A percentile compares a stretch with the other conserved stretches of the same genome.
Evolutionary conservation across 164 flowering plant genomes (phyloP).

Genomic region (Protea cynaroides): DNA sequence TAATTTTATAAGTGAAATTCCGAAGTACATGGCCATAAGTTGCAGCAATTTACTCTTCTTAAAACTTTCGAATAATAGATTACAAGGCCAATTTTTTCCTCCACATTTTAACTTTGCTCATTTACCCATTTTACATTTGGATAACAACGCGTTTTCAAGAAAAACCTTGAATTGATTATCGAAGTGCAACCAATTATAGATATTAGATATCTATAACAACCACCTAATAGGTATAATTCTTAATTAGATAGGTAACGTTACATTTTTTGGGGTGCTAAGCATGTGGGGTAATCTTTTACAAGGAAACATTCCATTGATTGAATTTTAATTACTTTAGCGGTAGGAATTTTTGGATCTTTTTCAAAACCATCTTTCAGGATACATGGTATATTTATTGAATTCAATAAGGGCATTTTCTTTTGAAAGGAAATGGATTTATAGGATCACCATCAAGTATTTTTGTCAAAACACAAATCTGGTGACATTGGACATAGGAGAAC

Average conservation of each 20-base stretch:
- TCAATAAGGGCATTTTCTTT: background rate
- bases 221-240: background rate
- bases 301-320: conserved; percentile 1
- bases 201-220: conserved; percentile 2
- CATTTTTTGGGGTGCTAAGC: background rate
- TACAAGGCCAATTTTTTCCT: conserved; percentile 6
- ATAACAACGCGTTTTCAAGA: background rate
- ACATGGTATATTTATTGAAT: background rate
- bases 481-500: conserved; percentile 5
- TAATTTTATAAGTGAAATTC: background rate
- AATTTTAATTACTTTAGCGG: too few relatives aligned
- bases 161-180: background rate
- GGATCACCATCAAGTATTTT: background rate
- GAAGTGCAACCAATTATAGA: background rate
- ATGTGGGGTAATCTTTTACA: background rate
- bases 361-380: too few relatives aligned
- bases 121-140: background rate
- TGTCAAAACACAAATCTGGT: background rate
- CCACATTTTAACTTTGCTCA: background rate
- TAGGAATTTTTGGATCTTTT: too few relatives aligned
- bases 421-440: conserved; percentile 3
- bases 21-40: background rate
- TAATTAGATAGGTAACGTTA: background rate
- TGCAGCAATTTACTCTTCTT: background rate
- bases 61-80: conserved; percentile 4